These are phyloP conservation scores for Pyronema omphalodes DNA, from an alignment of 495 filamentous ascomycete genomes.

Conservation along the genomic window DNA sequence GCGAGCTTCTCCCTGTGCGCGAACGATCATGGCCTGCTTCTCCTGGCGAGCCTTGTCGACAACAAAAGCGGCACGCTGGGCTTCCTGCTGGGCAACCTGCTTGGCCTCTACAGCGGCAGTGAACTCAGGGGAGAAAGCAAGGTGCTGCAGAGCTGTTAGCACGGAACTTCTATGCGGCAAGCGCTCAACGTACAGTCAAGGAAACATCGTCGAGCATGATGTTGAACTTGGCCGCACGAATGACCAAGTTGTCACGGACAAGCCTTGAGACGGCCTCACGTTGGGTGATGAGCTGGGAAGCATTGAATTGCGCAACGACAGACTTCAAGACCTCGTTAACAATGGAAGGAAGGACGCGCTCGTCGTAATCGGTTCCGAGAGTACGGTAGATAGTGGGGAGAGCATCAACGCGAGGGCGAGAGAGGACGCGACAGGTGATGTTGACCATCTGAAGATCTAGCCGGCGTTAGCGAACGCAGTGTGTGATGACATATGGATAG, in stretches of 20 bases:
- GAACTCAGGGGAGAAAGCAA: constrained; percentile 98
- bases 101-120: constrained; percentile 97
- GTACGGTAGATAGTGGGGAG: constrained; percentile 95
- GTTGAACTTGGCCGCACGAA: constrained; percentile 86
- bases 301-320: constrained; percentile 97
- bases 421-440: constrained; percentile 99
- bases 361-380: constrained; percentile 87
- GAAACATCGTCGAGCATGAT: constrained; percentile 96
- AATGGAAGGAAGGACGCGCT: constrained; percentile 89
- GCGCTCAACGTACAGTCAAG: constrained; percentile 46
- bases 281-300: constrained; percentile 93
- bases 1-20: constrained; percentile 95
- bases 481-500: not conserved
- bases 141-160: constrained; percentile 42
- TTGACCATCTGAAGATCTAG: constrained; percentile 97
- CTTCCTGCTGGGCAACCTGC: constrained; percentile 97
- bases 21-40: constrained; percentile 97
- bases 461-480: not conserved
- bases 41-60: constrained; percentile 98
- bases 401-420: constrained; percentile 66
- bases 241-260: constrained; percentile 80
- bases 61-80: constrained; percentile 88
- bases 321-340: constrained; percentile 98
- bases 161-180: not conserved
- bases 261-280: constrained; percentile 85